phyloP scores from a whole-genome alignment of 768 basidiomycete genomes.

The Trametes cinnabarina region DNA sequence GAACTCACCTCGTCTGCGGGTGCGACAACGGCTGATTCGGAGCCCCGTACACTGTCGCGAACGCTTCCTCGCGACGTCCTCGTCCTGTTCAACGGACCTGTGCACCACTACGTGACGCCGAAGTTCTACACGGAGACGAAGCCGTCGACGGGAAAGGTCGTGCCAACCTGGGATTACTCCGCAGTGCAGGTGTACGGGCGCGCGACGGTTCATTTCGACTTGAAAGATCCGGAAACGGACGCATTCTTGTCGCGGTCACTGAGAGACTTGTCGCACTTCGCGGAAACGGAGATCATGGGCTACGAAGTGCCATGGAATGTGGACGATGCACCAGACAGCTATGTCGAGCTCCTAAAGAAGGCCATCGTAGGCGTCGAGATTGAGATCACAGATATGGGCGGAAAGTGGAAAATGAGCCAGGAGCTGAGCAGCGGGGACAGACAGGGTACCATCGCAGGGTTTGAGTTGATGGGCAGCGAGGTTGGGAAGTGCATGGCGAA shows the following conservation, averaged over 20 bases:
- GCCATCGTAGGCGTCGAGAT: conserved; percentile 30
- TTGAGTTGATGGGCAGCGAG: conserved; percentile 21
- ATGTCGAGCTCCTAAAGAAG: conserved; percentile 27
- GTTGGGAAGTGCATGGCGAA: conserved; percentile 19
- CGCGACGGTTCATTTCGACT: conserved; percentile 20
- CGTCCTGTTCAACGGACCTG: conserved; percentile 25
- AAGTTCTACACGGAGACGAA: conserved; percentile 31
- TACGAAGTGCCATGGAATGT: conserved; percentile 22
- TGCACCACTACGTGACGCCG: conserved; percentile 29
- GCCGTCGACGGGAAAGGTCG: conserved; percentile 28
- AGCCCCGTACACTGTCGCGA: no score
- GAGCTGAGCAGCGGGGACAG: conserved; percentile 24
- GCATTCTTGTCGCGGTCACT: conserved; percentile 20
- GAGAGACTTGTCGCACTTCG: conserved; percentile 15
- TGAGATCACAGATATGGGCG: conserved; percentile 22
- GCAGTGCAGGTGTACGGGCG: conserved; percentile 29
- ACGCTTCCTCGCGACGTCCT: conserved; percentile 18
- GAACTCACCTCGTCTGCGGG: conserved; percentile 2
- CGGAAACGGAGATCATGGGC: conserved; percentile 18
- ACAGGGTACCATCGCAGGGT: conserved; percentile 24
- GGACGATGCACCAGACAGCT: conserved; percentile 23
- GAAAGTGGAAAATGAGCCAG: conserved; percentile 30
- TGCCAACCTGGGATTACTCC: conserved; percentile 30
- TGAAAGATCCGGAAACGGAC: conserved; percentile 3
- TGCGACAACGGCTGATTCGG: neutral